Evolutionary conservation across 768 basidiomycete species (phyloP).

Genomic region (Rhodotorula paludigena): DNA sequence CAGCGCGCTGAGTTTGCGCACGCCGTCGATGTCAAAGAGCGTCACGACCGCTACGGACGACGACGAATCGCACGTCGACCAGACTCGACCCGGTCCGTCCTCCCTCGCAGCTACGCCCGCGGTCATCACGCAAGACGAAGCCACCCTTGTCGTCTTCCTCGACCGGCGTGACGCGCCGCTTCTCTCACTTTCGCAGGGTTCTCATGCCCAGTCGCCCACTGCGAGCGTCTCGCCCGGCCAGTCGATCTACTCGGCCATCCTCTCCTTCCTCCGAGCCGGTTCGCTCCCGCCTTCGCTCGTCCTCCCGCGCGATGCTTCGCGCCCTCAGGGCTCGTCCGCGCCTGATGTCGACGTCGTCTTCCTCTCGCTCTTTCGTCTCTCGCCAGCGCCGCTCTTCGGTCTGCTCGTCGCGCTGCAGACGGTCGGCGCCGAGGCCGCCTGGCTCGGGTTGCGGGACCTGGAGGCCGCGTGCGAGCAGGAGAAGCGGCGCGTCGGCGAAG

Average conservation of each 20-base stretch:
- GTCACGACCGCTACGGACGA: neutral
- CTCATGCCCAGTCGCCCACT: too few species aligned
- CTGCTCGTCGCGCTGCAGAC: conserved; percentile 1
- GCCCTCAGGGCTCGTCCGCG: neutral
- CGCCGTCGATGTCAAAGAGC: neutral
- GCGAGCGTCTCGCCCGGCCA: neutral
- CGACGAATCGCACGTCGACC: too few species aligned
- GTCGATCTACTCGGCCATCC: conserved; percentile 6
- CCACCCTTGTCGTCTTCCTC: conserved; percentile 15
- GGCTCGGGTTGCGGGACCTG: neutral
- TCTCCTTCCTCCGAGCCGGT: conserved; percentile 12
- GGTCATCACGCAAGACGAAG: neutral
- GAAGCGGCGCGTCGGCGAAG: neutral
- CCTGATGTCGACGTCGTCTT: neutral
- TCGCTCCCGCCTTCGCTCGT: conserved; percentile 2
- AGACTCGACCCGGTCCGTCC: neutral
- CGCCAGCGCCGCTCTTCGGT: neutral
- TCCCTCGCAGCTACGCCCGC: neutral
- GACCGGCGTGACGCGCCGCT: conserved; percentile 18
- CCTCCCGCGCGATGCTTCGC: neutral
- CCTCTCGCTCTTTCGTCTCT: conserved; percentile 3
- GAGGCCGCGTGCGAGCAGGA: conserved; percentile 3
- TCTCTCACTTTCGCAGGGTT: neutral
- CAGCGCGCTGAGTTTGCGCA: neutral
- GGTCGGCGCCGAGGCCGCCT: conserved; percentile 2